Evolutionary conservation across 163 green algal species (phyloP), one percentile per base, ranked within the genome.

Genomic region (Scenedesmus sp.): DNA sequence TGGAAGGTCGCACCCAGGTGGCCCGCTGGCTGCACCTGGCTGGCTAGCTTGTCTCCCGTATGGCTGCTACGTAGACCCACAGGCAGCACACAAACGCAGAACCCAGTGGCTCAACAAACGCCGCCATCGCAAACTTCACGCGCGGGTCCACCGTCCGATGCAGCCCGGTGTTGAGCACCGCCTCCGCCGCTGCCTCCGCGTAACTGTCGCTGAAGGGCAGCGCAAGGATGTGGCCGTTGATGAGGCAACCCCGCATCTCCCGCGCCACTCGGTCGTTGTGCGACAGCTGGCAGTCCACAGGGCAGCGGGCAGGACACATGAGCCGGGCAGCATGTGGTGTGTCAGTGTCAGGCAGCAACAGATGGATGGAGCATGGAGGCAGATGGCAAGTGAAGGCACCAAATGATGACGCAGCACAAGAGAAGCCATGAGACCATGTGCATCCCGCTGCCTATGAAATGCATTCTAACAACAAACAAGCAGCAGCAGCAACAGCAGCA

Each of bases 151-250:
- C 92, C 10, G 94, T 93, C 20, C 90, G 85, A 89, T 97, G 94
- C 13, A 97, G 81, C 65, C 95, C 94, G 9, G 93, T 97, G 94
- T 97, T 97, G 22, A 96, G 88, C 24, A 97, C 93, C 3, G 91
- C 92, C 30, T 95, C 93, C n/a, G 83, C 83, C 43, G 93, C 82
- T 13, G 93, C 91, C 78, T 81, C 91, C 83, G 73, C 78, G 61
- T 94, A 95, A 10, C 53, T 61, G 88, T 96, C 95, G 84, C 90
- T 94, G 91, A 97, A 96, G 24, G 94, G 92, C 83, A 97, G 72
- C 24, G 89, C 92, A 26, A 97, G 82, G 59, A 97, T 94, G 89
- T 96, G 93, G 70, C 95, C 94, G 35, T 93, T 87, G 13, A 94
- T 89, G 61, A 92, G 79, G 84, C 93, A 92, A 35, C 89, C 76